Evolutionary conservation across 768 basidiomycete genomes (phyloP), one percentile per base, ranked within the genome.

Genomic region (Kwoniella mangroviensis): DNA sequence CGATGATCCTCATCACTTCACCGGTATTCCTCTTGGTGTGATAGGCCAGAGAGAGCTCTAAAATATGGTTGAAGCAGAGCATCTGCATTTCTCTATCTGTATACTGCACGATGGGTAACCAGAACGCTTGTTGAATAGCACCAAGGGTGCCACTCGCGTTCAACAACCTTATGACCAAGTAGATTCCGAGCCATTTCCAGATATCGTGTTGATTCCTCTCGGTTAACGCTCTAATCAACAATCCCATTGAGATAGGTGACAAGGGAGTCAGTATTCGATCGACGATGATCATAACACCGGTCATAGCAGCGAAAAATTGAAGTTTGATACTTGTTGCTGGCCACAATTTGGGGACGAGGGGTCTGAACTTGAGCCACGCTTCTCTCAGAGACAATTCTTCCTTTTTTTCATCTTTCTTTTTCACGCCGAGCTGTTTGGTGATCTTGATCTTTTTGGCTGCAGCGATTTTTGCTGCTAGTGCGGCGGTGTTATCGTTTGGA

Each of bases 51-150:
- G 92, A 92, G 4, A 98, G 88, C 70, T 92, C 91, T 11, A 98
- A 86, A 2, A 97, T 84, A 77, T 96, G 94, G 69, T 94, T 88
- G 83, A 92, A 92, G 11, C 93, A 91, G 63, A 94, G 85, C 75
- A 89, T 87, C 1, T 90, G 90, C 93, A 96, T 94, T 83, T 92
- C 92, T 76, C 90, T 85, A 79, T 95, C 92, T 0, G 91, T 92
- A 80, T 89, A 92, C 83, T 93, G 92, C 88, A 93, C 91, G 53
- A 98, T 91, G 1, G 93, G 92, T 2, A 90, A 87, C 91, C 93
- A 95, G 21, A 78, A 70, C 22, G 81, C 63, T 34, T 81, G 77
- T 26, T 76, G 73, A 34, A 79, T 64, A 17, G 83, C 79, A 55
- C 67, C 65, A 24, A 75, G 56, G 24, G 96, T 83, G 26, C 93